Conservation (phyloP, 2,329 filamentous ascomycete species). For the Claviceps africana region DNA sequence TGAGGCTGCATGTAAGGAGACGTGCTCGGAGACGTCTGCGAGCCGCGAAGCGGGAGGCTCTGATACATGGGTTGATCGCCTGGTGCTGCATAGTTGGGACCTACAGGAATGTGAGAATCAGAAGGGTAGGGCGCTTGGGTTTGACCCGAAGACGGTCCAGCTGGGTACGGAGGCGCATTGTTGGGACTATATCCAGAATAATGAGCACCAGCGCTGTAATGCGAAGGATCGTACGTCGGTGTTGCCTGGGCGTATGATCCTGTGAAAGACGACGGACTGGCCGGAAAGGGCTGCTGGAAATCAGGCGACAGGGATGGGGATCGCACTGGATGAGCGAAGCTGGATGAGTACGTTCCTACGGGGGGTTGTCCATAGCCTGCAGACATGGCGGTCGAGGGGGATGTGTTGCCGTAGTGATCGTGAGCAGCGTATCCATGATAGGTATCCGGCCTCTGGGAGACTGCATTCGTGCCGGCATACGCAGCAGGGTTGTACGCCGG, state of each 20-base stretch:
- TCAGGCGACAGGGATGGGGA: conserved; percentile 19
- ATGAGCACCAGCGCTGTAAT: conserved; percentile 12
- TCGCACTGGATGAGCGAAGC: conserved; percentile 8
- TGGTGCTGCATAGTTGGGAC: conserved; percentile 32
- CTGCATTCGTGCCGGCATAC: conserved; percentile 32
- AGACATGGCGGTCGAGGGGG: conserved; percentile 22
- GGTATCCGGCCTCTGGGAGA: conserved; percentile 37
- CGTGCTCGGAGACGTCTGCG: conserved; percentile 32
- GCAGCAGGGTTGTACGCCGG: conserved; percentile 46
- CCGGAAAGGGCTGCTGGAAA: conserved; percentile 27
- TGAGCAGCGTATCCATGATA: conserved; percentile 31
- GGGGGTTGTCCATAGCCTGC: conserved; percentile 24
- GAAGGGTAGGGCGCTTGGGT: conserved; percentile 35
- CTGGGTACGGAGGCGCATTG: conserved; percentile 21
- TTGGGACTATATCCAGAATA: conserved; percentile 16
- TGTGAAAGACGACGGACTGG: conserved; percentile 19
- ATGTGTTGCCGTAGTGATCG: conserved; percentile 29
- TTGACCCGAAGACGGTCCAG: conserved; percentile 4
- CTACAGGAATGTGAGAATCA: conserved; percentile 38
- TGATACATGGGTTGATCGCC: conserved; percentile 32
- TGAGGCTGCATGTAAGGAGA: conserved; percentile 30
- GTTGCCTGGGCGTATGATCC: conserved; percentile 14
- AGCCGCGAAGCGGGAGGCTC: conserved; percentile 33
- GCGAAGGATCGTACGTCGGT: conserved; percentile 24
- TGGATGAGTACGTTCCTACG: conserved; percentile 19